A percentile compares a stretch with the other conserved stretches of the same genome.
Evolutionary conservation across 305 asterid genomes (phyloP).

Genomic region (Solanum hybrid): DNA sequence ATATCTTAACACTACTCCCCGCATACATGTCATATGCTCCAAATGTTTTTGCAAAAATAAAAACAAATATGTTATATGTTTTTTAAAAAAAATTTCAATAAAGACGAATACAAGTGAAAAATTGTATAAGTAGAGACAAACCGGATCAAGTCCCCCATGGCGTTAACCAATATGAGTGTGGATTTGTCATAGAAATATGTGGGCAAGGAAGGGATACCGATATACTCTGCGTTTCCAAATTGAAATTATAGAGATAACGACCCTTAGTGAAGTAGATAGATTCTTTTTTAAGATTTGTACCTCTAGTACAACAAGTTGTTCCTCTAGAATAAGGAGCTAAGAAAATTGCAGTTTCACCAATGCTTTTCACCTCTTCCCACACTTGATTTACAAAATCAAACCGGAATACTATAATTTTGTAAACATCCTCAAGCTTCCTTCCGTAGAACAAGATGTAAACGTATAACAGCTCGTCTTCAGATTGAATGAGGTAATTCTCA

Average conservation of each 20-base stretch:
- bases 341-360: not conserved
- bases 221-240: not conserved
- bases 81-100: too few relatives aligned
- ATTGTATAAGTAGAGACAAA: too few relatives aligned
- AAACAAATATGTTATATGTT: too few relatives aligned
- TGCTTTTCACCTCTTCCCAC: not conserved
- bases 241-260: not conserved
- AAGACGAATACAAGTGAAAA: too few relatives aligned
- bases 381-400: not conserved
- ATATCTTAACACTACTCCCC: too few relatives aligned
- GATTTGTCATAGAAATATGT: not conserved
- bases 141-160: too few relatives aligned
- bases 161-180: not conserved
- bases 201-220: not conserved
- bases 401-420: not conserved
- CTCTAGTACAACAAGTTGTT: not conserved
- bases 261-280: not conserved
- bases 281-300: not conserved
- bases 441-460: not conserved
- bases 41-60: too few relatives aligned
- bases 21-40: too few relatives aligned
- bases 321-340: not conserved
- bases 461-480: not conserved
- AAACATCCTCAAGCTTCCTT: not conserved
- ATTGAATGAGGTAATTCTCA: not conserved